Percentiles rank a stretch among this genome's conserved stretches.
phyloP scores from a whole-genome alignment of 768 basidiomycete genomes.

The Boletellus emodensis region DNA sequence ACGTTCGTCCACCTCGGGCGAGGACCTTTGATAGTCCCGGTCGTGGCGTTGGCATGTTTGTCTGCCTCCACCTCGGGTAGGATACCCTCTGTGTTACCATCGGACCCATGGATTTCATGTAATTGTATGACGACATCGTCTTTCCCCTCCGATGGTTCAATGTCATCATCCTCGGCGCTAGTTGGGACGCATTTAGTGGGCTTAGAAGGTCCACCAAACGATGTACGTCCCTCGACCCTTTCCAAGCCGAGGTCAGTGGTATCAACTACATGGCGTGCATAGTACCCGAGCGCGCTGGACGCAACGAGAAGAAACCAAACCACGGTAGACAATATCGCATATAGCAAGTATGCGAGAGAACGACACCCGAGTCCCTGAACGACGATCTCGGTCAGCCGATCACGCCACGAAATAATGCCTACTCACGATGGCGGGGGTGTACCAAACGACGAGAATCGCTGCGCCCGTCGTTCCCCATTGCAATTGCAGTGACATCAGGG shows the following conservation, averaged over 20 bases:
- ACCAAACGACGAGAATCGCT: slow-evolving; percentile 27
- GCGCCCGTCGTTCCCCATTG: slow-evolving; percentile 33
- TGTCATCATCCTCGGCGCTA: neutral
- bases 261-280: slow-evolving; percentile 6
- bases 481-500: slow-evolving; percentile 26
- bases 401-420: neutral
- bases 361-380: slow-evolving; percentile 33
- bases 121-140: neutral
- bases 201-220: neutral
- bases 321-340: slow-evolving; percentile 25
- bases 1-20: neutral
- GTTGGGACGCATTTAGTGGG: neutral
- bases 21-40: neutral
- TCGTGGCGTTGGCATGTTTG: neutral
- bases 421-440: slow-evolving; percentile 30
- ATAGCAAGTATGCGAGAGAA: slow-evolving; percentile 30
- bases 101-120: neutral
- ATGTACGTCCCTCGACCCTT: neutral
- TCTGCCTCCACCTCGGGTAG: neutral
- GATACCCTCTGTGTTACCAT: too few relatives aligned
- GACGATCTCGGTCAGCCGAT: neutral
- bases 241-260: neutral
- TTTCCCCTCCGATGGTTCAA: neutral
- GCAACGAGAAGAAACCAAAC: slow-evolving; percentile 30
- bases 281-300: slow-evolving; percentile 28